A percentile compares a stretch with the other conserved stretches of the same genome.
Conservation (phyloP, 306 rosid species). For the barrel medic (Medicago truncatula) region MtrunA17r5.0-ANR NC_053045.1:55702001-55702500, state of each 20-base stretch:
- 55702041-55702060: conserved; percentile 30
- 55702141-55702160: background rate
- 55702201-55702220: conserved; percentile 13
- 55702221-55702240: background rate
- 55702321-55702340: conserved; percentile 47
- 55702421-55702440: conserved; percentile 46
- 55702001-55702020: conserved; percentile 57
- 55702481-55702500: conserved; percentile 42
- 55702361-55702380: conserved; percentile 45
- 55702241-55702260: background rate
- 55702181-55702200: conserved; percentile 11
- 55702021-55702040: conserved; percentile 32
- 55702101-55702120: background rate
- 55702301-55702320: conserved; percentile 26
- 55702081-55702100: conserved; percentile 40
- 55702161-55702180: background rate
- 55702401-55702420: conserved; percentile 56
- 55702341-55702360: conserved; percentile 19
- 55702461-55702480: conserved; percentile 44
- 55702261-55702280: background rate
- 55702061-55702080: conserved; percentile 29
- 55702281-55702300: conserved; percentile 4
- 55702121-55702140: conserved; percentile 18
- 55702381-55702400: conserved; percentile 44
- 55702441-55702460: conserved; percentile 58